phyloP scores from a whole-genome alignment of 768 basidiomycete species.

The Tylopilus sp. region DNA sequence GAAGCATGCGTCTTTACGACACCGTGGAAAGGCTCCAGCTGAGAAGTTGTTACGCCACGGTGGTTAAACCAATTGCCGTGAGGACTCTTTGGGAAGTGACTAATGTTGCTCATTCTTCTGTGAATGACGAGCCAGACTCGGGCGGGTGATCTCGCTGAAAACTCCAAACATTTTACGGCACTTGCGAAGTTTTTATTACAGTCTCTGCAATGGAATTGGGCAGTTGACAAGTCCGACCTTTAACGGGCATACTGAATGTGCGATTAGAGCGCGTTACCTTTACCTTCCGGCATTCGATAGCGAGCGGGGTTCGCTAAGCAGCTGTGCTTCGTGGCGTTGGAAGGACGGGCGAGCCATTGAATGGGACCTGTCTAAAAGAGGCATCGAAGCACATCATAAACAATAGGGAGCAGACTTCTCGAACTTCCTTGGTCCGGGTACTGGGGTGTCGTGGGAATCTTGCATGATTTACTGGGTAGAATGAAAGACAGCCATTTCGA shows the following conservation, averaged over 20 bases:
- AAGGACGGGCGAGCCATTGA: neutral
- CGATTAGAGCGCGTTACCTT: neutral
- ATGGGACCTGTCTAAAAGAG: constrained; percentile 6
- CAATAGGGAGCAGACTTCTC: constrained; percentile 20
- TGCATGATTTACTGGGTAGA: neutral
- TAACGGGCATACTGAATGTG: neutral
- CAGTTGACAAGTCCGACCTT: neutral
- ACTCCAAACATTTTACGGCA: constrained; percentile 21
- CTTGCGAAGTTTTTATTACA: neutral
- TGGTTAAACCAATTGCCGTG: constrained; percentile 4
- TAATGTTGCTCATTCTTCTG: constrained; percentile 14
- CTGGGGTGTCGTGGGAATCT: constrained; percentile 12
- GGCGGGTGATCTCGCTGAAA: constrained; percentile 2
- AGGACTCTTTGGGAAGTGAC: constrained; percentile 17
- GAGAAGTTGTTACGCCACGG: neutral
- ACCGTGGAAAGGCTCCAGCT: neutral
- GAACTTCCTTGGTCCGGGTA: constrained; percentile 20
- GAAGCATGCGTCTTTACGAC: neutral
- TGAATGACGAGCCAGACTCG: constrained; percentile 2
- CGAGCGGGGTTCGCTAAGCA: constrained; percentile 5
- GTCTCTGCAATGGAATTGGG: neutral
- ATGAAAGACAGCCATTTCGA: constrained; percentile 5
- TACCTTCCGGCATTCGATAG: neutral
- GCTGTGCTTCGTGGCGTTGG: constrained; percentile 27
- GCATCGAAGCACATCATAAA: constrained; percentile 10